Percentiles rank a stretch among this genome's conserved stretches.
phyloP scores from a whole-genome alignment of 2,329 filamentous ascomycete species.

The Xylaria sp. region DNA sequence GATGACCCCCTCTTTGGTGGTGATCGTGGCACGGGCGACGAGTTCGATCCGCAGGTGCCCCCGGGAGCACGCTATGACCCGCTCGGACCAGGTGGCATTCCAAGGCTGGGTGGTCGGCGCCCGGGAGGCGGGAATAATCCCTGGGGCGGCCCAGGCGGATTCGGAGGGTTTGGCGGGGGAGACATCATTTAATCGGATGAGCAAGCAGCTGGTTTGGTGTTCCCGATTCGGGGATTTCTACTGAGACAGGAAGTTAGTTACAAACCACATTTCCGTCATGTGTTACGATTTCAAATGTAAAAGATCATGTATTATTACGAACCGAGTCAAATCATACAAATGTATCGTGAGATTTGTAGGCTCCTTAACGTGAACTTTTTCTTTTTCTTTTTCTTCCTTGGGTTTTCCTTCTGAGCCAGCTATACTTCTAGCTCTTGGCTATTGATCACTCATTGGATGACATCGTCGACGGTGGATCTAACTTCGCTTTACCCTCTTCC shows the following conservation, averaged over 20 bases:
- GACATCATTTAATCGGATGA: conserved; percentile 35
- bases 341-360: neutral
- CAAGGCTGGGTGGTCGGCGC: conserved; percentile 52
- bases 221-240: neutral
- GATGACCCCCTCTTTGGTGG: conserved; percentile 86
- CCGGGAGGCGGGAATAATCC: conserved; percentile 46
- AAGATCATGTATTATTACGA: conserved; percentile 18
- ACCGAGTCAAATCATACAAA: neutral
- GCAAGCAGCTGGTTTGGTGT: neutral
- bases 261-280: conserved; percentile 2
- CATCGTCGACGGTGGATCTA: conserved; percentile 22
- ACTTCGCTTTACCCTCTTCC: conserved; percentile 59
- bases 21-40: conserved; percentile 49
- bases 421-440: neutral
- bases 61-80: conserved; percentile 94
- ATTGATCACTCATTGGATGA: conserved; percentile 11
- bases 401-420: too few species aligned
- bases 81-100: conserved; percentile 68
- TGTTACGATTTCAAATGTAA: conserved; percentile 15
- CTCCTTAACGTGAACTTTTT: neutral
- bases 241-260: neutral
- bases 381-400: too few species aligned
- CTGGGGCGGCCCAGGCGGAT: conserved; percentile 42
- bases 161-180: conserved; percentile 39
- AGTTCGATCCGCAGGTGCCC: conserved; percentile 74